phyloP scores from a whole-genome alignment of 148 eudicot species.

The Suaeda aralocaspica region DNA sequence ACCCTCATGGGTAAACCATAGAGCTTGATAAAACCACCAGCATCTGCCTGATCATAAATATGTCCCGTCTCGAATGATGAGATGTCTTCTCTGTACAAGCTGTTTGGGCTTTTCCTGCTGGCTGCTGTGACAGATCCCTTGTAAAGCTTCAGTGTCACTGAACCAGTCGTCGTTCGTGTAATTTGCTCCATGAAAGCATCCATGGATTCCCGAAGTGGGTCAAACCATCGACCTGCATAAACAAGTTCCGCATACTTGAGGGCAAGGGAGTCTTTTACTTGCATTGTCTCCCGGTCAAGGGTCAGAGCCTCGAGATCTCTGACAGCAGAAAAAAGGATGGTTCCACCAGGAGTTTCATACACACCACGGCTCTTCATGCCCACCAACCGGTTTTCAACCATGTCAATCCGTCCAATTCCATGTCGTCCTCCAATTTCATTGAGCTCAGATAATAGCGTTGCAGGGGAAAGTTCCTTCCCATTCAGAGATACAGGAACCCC shows the following conservation, averaged over 20 bases:
- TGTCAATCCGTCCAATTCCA: slow-evolving; percentile 80
- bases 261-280: slow-evolving; percentile 65
- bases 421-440: slow-evolving; percentile 72
- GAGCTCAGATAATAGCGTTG: slow-evolving; percentile 66
- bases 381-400: slow-evolving; percentile 88
- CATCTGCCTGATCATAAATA: slow-evolving; percentile 86
- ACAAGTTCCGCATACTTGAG: slow-evolving; percentile 84
- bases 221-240: slow-evolving; percentile 89
- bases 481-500: slow-evolving; percentile 82
- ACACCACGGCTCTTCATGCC: slow-evolving; percentile 96
- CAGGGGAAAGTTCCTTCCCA: slow-evolving; percentile 79
- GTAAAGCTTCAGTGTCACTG: slow-evolving; percentile 75
- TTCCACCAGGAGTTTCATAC: slow-evolving; percentile 94
- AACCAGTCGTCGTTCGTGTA: slow-evolving; percentile 72
- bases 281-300: slow-evolving; percentile 78
- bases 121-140: slow-evolving; percentile 67
- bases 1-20: slow-evolving; percentile 78
- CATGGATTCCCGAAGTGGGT: slow-evolving; percentile 74
- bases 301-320: slow-evolving; percentile 78
- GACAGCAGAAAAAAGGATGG: slow-evolving; percentile 67
- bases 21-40: slow-evolving; percentile 82
- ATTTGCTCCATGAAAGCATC: slow-evolving; percentile 81
- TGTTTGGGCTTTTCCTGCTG: slow-evolving; percentile 60
- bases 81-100: slow-evolving; percentile 75
- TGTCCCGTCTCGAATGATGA: slow-evolving; percentile 81